Evolutionary conservation across 2,329 filamentous ascomycete genomes (phyloP).

Genomic region (Aspergillus aculeatus): DNA sequence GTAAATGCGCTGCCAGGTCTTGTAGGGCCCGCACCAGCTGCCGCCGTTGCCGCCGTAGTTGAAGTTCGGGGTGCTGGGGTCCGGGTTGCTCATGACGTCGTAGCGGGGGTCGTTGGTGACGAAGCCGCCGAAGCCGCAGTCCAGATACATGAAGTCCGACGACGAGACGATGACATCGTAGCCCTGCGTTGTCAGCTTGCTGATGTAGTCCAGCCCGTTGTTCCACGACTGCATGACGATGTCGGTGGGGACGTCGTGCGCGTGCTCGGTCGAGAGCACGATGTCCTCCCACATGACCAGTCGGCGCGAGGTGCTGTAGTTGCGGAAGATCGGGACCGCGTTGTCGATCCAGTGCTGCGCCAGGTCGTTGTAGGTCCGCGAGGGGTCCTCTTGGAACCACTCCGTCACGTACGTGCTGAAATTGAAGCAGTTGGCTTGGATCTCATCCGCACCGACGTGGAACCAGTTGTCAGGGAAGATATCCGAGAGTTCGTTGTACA

Average conservation of each 20-base stretch:
- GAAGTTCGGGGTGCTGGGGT: conserved; percentile 48
- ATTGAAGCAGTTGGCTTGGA: conserved; percentile 59
- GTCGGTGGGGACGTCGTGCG: conserved; percentile 50
- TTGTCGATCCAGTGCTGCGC: conserved; percentile 56
- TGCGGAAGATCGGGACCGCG: conserved; percentile 52
- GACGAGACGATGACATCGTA: conserved; percentile 59
- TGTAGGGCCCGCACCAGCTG: conserved; percentile 60
- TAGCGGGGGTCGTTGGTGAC: conserved; percentile 58
- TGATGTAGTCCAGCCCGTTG: conserved; percentile 52
- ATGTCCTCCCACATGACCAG: conserved; percentile 61
- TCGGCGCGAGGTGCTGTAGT: conserved; percentile 45
- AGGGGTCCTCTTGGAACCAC: conserved; percentile 53
- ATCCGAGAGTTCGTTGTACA: conserved; percentile 54
- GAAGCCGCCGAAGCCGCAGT: conserved; percentile 56
- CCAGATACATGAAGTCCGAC: conserved; percentile 57
- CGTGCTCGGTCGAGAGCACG: conserved; percentile 45
- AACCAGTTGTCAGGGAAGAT: conserved; percentile 56
- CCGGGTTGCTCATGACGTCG: conserved; percentile 54
- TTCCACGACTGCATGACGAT: conserved; percentile 58
- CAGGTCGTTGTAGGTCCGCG: conserved; percentile 53
- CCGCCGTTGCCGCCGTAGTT: conserved; percentile 56
- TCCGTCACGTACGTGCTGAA: conserved; percentile 51
- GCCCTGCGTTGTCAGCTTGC: conserved; percentile 50
- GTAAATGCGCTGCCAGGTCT: conserved; percentile 62
- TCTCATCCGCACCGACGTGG: conserved; percentile 57